Percentiles rank a stretch among this genome's conserved stretches.
Conservation (phyloP, 805 yeast species). For the Candida pseudofarinosa region DNA sequence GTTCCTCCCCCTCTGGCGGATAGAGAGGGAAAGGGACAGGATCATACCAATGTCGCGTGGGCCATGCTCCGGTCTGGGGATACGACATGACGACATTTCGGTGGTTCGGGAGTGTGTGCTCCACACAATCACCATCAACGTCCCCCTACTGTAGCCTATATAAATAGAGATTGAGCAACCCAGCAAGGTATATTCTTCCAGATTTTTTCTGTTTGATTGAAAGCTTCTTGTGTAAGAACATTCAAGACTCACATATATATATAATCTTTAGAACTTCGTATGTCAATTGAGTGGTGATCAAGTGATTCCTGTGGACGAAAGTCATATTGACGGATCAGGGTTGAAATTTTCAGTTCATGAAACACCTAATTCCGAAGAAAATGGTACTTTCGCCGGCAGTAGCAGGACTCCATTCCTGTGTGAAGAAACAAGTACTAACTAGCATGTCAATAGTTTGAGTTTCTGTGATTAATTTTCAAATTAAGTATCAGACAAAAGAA, state of each 20-base stretch:
- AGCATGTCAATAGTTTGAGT: background rate
- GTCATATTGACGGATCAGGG: background rate
- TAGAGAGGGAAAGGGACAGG: background rate
- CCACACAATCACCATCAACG: slow-evolving; percentile 9
- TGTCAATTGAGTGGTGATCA: background rate
- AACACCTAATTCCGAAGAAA: too few species aligned
- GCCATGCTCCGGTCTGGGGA: background rate
- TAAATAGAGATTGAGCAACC: slow-evolving; percentile 5
- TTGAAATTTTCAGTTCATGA: background rate
- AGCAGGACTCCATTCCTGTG: too few species aligned
- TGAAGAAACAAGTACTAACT: too few species aligned
- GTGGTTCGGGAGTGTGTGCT: slow-evolving; percentile 24
- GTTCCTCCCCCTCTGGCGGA: slow-evolving; percentile 1
- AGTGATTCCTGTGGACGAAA: background rate
- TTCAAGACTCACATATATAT: background rate
- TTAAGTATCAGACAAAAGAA: background rate
- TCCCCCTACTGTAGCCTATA: slow-evolving; percentile 3
- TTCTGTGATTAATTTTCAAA: background rate
- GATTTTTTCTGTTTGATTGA: background rate
- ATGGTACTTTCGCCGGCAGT: too few species aligned
- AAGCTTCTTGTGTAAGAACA: background rate
- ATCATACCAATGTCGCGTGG: too few species aligned
- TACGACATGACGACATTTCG: slow-evolving; percentile 9
- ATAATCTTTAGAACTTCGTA: background rate
- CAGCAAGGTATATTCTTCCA: background rate